Evolutionary conservation across 2,329 filamentous ascomycete species (phyloP).

Genomic region (Calonectria fujianensis): DNA sequence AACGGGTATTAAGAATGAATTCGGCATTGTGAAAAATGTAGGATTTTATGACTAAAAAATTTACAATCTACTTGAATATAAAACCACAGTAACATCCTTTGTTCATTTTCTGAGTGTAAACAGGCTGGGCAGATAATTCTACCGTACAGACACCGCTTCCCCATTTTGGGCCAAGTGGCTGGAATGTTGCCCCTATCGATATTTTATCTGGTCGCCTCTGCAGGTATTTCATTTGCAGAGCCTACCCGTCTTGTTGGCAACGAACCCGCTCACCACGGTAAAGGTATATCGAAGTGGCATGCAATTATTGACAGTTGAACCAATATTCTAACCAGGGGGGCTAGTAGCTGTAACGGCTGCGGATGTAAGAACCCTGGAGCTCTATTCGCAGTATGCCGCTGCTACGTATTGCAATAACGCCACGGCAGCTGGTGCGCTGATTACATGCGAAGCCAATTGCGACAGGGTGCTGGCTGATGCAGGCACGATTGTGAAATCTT

Average conservation of each 20-base stretch:
- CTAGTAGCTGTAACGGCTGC: background rate
- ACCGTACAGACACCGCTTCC: background rate
- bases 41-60: background rate
- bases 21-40: background rate
- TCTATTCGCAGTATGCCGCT: conserved; percentile 71
- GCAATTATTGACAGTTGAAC: background rate
- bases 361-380: background rate
- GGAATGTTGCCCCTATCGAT: background rate
- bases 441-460: conserved; percentile 68
- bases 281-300: background rate
- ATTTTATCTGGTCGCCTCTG: background rate
- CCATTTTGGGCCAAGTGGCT: too few relatives aligned
- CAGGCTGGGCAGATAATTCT: background rate
- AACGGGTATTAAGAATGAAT: background rate
- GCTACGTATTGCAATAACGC: conserved; percentile 73
- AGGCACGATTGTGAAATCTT: conserved; percentile 64
- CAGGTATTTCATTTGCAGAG: background rate
- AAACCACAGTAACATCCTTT: background rate
- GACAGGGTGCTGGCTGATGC: conserved; percentile 64
- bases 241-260: background rate
- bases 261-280: background rate
- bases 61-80: background rate
- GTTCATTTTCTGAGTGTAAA: background rate
- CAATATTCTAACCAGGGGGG: background rate
- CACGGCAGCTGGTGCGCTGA: conserved; percentile 59